Conservation (phyloP, 2,329 filamentous ascomycete species). For the Amauroascus niger region DNA sequence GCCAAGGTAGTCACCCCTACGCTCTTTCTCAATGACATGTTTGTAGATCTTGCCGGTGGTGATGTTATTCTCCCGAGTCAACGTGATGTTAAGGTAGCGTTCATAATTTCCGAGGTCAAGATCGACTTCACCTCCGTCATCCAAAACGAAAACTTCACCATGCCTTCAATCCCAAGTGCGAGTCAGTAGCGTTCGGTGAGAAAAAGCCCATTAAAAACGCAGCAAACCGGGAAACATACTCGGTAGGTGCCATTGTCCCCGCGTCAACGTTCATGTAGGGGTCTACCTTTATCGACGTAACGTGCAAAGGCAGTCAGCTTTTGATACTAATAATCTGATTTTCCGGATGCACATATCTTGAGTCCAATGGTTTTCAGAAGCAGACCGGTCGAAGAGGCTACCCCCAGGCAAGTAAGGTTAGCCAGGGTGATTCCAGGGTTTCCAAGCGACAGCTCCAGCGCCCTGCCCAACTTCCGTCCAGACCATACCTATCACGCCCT, state of each 20-base stretch:
- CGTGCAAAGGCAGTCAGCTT: conserved; percentile 35
- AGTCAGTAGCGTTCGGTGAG: background rate
- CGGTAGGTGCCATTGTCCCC: conserved; percentile 59
- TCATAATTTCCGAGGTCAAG: conserved; percentile 69
- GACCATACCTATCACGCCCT: conserved; percentile 56
- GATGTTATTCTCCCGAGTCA: conserved; percentile 86
- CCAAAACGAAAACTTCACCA: conserved; percentile 80
- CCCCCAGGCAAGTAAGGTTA: conserved; percentile 22
- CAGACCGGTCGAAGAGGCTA: conserved; percentile 61
- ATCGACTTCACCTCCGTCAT: conserved; percentile 70
- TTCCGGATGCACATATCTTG: conserved; percentile 50
- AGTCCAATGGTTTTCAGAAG: conserved; percentile 72
- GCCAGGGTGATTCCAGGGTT: no score
- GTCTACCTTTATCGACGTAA: conserved; percentile 60
- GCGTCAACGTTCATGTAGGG: conserved; percentile 69
- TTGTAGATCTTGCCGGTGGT: conserved; percentile 96
- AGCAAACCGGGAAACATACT: conserved; percentile 35
- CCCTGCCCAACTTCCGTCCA: background rate
- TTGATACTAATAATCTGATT: conserved; percentile 7
- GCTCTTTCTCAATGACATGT: conserved; percentile 68
- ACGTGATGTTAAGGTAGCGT: conserved; percentile 69
- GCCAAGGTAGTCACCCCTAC: conserved; percentile 70
- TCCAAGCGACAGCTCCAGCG: background rate
- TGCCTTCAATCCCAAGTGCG: conserved; percentile 44
- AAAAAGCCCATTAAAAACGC: background rate